phyloP scores from a whole-genome alignment of 208 protist genomes.

The Leishmania amazonensis region DNA sequence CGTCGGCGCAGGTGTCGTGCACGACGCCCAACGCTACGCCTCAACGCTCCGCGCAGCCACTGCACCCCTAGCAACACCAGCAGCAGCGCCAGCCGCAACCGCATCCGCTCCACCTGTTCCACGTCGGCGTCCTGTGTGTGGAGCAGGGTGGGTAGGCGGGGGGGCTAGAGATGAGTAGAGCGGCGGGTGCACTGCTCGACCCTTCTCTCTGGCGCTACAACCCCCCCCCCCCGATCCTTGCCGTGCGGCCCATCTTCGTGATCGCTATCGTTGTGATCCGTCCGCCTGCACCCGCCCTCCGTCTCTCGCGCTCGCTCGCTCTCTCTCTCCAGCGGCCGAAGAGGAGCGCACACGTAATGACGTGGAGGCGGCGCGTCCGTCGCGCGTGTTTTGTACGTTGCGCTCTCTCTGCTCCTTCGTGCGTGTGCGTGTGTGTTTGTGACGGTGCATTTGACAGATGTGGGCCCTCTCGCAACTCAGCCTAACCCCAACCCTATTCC shows the following conservation, averaged over 20 bases:
- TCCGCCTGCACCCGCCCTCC: neutral
- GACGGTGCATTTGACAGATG: no score
- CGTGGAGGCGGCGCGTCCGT: no score
- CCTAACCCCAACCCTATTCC: no score
- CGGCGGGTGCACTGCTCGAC: neutral
- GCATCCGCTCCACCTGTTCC: neutral
- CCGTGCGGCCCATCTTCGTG: neutral
- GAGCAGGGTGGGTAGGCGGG: neutral
- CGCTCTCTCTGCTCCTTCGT: no score
- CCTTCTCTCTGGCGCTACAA: neutral
- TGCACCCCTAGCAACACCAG: neutral
- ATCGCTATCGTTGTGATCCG: neutral
- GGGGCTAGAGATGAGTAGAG: neutral
- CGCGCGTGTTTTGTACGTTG: no score
- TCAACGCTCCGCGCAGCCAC: neutral
- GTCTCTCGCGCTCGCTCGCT: no score
- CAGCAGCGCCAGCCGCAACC: neutral
- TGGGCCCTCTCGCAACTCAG: no score
- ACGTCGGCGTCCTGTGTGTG: neutral
- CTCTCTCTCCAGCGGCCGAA: neutral
- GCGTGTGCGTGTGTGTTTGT: no score
- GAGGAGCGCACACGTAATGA: neutral
- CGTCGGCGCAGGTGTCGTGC: neutral
- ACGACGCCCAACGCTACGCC: neutral
- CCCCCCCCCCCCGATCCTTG: neutral